These are phyloP conservation scores for Suillus luteus DNA, from an alignment of 768 basidiomycete species.

Conservation along the genomic window DNA sequence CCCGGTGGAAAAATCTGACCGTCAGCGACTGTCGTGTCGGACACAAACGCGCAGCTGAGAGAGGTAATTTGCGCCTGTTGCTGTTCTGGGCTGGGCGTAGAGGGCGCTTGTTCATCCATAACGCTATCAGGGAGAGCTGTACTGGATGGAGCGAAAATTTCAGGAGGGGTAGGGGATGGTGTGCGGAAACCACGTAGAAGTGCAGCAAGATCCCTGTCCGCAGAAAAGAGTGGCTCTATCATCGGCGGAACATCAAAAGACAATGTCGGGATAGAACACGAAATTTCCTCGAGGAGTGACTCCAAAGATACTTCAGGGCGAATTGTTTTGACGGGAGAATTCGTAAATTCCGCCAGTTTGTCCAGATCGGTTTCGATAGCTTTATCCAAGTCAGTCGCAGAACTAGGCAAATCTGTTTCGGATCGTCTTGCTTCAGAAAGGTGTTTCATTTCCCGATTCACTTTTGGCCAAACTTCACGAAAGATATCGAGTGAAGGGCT, in stretches of 20 bases:
- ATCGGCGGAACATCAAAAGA: conserved; percentile 14
- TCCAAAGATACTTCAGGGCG: conserved; percentile 21
- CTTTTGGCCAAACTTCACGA: conserved; percentile 37
- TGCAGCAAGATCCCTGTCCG: conserved; percentile 33
- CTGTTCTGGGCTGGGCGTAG: neutral
- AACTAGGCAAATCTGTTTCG: neutral
- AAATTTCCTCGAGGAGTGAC: conserved; percentile 32
- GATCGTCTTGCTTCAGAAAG: conserved; percentile 23
- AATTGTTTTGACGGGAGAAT: conserved; percentile 33
- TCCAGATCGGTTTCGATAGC: neutral
- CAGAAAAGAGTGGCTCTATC: conserved; percentile 13
- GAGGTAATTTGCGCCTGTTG: neutral
- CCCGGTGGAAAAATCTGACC: conserved; percentile 81
- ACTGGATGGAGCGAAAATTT: neutral
- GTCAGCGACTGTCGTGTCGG: conserved; percentile 71
- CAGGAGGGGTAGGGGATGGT: conserved; percentile 17
- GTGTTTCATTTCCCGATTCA: conserved; percentile 40
- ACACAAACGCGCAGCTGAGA: conserved; percentile 58
- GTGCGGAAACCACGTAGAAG: conserved; percentile 33
- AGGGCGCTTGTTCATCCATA: conserved; percentile 9
- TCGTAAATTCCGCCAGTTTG: conserved; percentile 12
- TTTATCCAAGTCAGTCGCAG: neutral
- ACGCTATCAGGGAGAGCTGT: conserved; percentile 8
- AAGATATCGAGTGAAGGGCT: conserved; percentile 21
- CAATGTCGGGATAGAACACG: conserved; percentile 29